phyloP scores from a whole-genome alignment of 2,329 filamentous ascomycete genomes.

The Trichoderma koningiopsis region DNA sequence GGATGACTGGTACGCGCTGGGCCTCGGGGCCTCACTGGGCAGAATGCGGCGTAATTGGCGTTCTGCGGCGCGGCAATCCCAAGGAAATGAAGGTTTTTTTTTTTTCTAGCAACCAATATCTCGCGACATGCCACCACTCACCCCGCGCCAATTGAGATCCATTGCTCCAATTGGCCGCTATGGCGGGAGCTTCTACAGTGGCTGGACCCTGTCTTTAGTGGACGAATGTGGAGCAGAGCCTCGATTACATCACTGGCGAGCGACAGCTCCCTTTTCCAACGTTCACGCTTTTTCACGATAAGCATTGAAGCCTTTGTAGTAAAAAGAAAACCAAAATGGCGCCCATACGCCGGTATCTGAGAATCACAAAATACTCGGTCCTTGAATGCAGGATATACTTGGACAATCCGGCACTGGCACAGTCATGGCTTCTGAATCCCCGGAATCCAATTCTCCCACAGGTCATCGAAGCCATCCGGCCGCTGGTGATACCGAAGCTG shows the following conservation, averaged over 20 bases:
- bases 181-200: slow-evolving; percentile 12
- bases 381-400: slow-evolving; percentile 97
- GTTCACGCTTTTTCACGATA: slow-evolving; percentile 15
- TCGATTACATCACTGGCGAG: slow-evolving; percentile 25
- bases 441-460: slow-evolving; percentile 75
- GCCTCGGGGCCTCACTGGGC: slow-evolving; percentile 25
- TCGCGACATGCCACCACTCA: background rate
- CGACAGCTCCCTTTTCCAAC: background rate
- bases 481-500: slow-evolving; percentile 85
- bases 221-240: slow-evolving; percentile 11
- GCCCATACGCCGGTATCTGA: slow-evolving; percentile 83
- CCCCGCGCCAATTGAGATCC: slow-evolving; percentile 17
- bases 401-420: slow-evolving; percentile 80
- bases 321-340: slow-evolving; percentile 60
- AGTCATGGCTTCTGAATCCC: slow-evolving; percentile 81
- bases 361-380: slow-evolving; percentile 90
- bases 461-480: slow-evolving; percentile 82
- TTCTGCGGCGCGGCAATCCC: background rate
- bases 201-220: slow-evolving; percentile 16
- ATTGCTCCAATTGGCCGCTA: slow-evolving; percentile 7
- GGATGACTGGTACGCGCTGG: slow-evolving; percentile 24
- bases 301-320: background rate
- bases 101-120: background rate
- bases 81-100: slow-evolving; percentile 5
- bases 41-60: slow-evolving; percentile 20